Percentiles rank a stretch among this genome's conserved stretches.
Evolutionary conservation across 2,329 filamentous ascomycete species (phyloP).

Genomic region (Diaporthe vaccinii): DNA sequence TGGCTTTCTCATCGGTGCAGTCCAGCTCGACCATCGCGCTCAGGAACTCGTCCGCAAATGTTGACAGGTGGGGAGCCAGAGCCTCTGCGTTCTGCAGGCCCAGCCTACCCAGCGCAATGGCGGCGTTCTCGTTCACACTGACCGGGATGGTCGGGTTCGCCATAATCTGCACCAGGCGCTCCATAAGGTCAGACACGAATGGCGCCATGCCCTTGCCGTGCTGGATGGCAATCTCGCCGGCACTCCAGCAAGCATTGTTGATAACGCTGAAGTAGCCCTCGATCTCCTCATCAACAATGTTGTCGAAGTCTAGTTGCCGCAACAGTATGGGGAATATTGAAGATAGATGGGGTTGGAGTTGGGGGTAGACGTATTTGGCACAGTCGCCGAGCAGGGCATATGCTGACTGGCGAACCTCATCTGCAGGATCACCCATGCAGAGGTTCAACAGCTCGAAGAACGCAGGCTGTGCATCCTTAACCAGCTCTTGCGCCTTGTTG

Average conservation of each 20-base stretch:
- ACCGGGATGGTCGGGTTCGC: constrained; percentile 87
- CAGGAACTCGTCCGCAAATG: constrained; percentile 87
- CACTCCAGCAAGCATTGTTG: constrained; percentile 98
- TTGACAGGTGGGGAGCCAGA: constrained; percentile 82
- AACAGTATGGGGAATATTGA: constrained; percentile 86
- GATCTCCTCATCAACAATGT: constrained; percentile 81
- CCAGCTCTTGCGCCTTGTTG: constrained; percentile 80
- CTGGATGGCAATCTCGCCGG: constrained; percentile 90
- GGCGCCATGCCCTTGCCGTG: constrained; percentile 81
- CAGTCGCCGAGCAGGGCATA: constrained; percentile 96
- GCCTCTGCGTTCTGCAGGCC: constrained; percentile 83
- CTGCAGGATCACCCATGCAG: constrained; percentile 91
- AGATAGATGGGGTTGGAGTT: constrained; percentile 80
- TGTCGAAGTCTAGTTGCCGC: constrained; percentile 86
- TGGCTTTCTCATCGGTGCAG: constrained; percentile 93
- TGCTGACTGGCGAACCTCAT: constrained; percentile 95
- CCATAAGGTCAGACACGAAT: constrained; percentile 82
- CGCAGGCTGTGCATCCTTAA: constrained; percentile 80
- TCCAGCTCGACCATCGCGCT: constrained; percentile 86
- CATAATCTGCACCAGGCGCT: constrained; percentile 84
- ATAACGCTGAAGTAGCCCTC: constrained; percentile 91
- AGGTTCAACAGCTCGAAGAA: constrained; percentile 93
- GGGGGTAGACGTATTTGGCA: constrained; percentile 89
- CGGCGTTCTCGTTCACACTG: constrained; percentile 92
- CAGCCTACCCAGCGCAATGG: constrained; percentile 89